phyloP scores from a whole-genome alignment of 306 rosid genomes.

The Cucurbita maxima region DNA sequence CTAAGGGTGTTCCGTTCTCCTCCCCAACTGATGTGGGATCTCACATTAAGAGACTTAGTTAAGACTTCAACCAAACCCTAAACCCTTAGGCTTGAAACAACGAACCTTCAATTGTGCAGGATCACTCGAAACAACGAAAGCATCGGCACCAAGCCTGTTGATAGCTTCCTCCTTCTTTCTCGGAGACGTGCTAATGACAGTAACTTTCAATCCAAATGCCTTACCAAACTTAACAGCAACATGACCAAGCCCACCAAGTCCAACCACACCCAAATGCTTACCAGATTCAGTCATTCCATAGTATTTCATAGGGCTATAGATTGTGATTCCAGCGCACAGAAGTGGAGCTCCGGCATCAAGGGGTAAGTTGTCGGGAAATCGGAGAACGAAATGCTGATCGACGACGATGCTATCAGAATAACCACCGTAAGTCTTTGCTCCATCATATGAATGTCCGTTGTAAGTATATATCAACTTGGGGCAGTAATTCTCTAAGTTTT shows the following conservation, averaged over 20 bases:
- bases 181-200: constrained; percentile 73
- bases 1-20: no score
- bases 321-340: constrained; percentile 82
- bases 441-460: constrained; percentile 30
- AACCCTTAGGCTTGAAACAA: not conserved
- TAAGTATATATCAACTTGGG: constrained; percentile 39
- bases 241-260: constrained; percentile 94
- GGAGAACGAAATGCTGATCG: constrained; percentile 52
- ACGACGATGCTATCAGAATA: constrained; percentile 62
- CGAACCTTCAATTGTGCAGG: constrained; percentile 46
- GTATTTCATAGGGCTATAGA: constrained; percentile 81
- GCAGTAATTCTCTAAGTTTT: constrained; percentile 74
- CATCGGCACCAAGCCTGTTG: constrained; percentile 61
- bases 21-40: no score
- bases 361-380: constrained; percentile 59
- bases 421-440: constrained; percentile 62
- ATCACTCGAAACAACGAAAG: constrained; percentile 56
- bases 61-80: no score
- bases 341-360: constrained; percentile 83
- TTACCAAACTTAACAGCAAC: constrained; percentile 73
- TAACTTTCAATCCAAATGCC: constrained; percentile 91
- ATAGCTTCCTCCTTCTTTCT: constrained; percentile 56
- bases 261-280: constrained; percentile 83
- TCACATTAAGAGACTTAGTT: no score
- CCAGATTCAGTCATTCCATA: constrained; percentile 85